phyloP scores from a whole-genome alignment of 495 filamentous ascomycete species.

The Trypethelium eluteriae region DNA sequence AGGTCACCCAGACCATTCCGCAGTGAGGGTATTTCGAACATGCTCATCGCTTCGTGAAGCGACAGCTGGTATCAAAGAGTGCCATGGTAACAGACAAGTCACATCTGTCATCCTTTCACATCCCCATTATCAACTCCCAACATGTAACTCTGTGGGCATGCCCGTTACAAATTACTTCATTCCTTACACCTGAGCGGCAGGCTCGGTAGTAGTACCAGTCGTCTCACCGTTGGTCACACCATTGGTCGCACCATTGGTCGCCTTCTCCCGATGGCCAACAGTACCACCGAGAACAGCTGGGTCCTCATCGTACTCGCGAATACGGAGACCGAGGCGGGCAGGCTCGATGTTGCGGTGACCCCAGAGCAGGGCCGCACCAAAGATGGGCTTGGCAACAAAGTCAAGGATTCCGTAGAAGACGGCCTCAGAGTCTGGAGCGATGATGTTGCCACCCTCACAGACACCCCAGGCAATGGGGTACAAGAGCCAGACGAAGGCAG shows the following conservation, averaged over 20 bases:
- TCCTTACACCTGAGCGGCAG: background rate
- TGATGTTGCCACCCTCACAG: constrained; percentile 59
- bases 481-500: constrained; percentile 53
- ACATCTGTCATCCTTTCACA: background rate
- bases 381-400: constrained; percentile 51
- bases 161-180: background rate
- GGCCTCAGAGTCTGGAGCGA: constrained; percentile 54
- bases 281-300: constrained; percentile 17
- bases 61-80: constrained; percentile 8
- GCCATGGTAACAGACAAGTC: background rate
- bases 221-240: background rate
- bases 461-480: constrained; percentile 65
- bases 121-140: background rate
- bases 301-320: constrained; percentile 39
- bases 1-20: background rate
- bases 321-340: constrained; percentile 41
- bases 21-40: constrained; percentile 3
- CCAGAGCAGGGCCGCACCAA: constrained; percentile 45
- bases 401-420: constrained; percentile 66
- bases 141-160: background rate
- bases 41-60: constrained; percentile 1
- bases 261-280: background rate
- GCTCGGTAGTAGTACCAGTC: background rate
- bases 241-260: constrained; percentile 5
- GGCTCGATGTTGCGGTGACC: constrained; percentile 51